Evolutionary conservation across 2,329 filamentous ascomycete species (phyloP), one percentile per base, ranked within the genome.

Genomic region (Beauveria scarabaeidicola): DNA sequence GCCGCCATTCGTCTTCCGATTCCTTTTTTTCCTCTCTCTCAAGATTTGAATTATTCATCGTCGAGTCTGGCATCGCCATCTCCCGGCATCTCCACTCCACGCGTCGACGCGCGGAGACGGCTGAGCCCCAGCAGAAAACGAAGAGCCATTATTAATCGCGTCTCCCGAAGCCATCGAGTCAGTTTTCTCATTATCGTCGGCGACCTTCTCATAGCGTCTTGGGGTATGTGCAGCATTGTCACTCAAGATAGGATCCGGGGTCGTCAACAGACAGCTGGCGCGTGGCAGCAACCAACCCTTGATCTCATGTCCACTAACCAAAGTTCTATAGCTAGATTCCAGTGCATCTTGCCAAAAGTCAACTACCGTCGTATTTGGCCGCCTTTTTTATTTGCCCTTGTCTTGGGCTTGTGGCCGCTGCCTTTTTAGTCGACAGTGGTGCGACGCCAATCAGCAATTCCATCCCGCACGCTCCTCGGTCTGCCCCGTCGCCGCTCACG

Each of bases 371-470:
- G 11, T 36, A 13, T 36, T 36, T 36, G 32, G 32, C 32, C 4
- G 32, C 5, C 32, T 21, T 23, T 44, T 53, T 53, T 13, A 41
- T 40, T 36, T 21, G 48, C 36, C 21, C 50, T 52, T 41, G 50
- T 52, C 50, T 52, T 52, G 32, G 32, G 23, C 13, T 25, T 21
- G 15, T 36, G 15, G 50, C 17, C 27, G 50, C 50, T 55, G 27
- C 27, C 10, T 25, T 46, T 17, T 15, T 25, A 21, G 36, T 53
- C 9, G 19, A 27, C 17, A 17, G 52, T 36, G 41, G 23, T 55
- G 52, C 52, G 41, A 55, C 52, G 52, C 52, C 52, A 55, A 47
- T 46, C 53, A 56, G 43, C 53, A 38, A 32, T 46, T 41, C 52
- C 53, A 53, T 48, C 10, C 53, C 40, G 40, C 52, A 46, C 52